Percentiles rank a stretch among this genome's conserved stretches.
Conservation (phyloP, 139 green algal genomes). For the Closterium sp. region DNA sequence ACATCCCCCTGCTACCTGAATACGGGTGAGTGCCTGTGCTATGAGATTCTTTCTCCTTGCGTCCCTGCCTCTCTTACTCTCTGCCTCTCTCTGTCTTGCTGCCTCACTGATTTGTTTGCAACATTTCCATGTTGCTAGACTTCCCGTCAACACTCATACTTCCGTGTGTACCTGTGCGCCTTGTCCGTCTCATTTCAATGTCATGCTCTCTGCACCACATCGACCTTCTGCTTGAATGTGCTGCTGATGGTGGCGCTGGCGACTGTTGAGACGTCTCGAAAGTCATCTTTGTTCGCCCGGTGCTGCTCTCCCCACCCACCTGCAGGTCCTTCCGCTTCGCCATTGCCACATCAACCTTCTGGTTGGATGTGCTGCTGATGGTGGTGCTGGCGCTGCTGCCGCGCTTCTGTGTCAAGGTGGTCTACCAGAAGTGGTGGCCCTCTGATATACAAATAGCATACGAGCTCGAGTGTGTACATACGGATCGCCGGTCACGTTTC, state of each 20-base stretch:
- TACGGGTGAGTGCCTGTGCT: constrained; percentile 29
- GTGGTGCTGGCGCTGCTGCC: constrained; percentile 34
- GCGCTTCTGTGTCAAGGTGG: constrained; percentile 42
- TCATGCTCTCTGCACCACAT: too few species aligned
- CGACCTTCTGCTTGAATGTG: constrained; percentile 36
- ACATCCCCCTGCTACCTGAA: constrained; percentile 19
- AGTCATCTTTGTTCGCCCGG: too few species aligned
- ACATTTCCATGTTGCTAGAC: too few species aligned
- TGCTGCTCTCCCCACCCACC: too few species aligned
- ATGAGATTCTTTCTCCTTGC: neutral
- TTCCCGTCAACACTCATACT: too few species aligned
- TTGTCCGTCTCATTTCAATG: too few species aligned
- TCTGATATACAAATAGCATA: constrained; percentile 25
- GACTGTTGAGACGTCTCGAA: too few species aligned
- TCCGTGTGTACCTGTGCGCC: too few species aligned
- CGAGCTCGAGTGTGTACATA: constrained; percentile 4
- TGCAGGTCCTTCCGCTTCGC: constrained; percentile 20
- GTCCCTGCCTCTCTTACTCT: too few species aligned
- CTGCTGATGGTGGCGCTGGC: constrained; percentile 35
- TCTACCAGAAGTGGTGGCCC: constrained; percentile 6
- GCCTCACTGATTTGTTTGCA: too few species aligned
- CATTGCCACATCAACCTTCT: neutral
- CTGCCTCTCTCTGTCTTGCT: too few species aligned
- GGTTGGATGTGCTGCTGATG: constrained; percentile 47
- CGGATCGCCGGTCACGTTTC: too few species aligned